Base-by-base conservation (phyloP, 345 rosid species). In the Salix arbutifolia region DNA sequence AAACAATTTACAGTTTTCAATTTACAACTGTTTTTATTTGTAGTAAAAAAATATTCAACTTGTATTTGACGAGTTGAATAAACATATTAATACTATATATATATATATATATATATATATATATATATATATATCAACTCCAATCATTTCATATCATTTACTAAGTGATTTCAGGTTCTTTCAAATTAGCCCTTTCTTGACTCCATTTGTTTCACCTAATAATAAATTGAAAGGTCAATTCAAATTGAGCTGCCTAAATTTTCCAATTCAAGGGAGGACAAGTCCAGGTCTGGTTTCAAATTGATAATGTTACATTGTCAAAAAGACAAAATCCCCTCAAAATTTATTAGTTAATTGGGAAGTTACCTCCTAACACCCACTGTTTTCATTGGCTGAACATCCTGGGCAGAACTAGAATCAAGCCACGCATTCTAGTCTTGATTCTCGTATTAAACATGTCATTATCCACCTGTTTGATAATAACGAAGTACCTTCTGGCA, bases 271-370 rank as follows among this genome's bases (percentile, higher is more conserved):
- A 40, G 8, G 9, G 6, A 17, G 18, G 9, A 12, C 2, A 30
- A 5, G 46, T 30, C 42, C 74, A 56, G 25, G 46, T 35, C 50
- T 77, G 53, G 69, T 16, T 42, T 79, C 58, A 80, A 53, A 35
- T 30, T 1, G 52, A 48, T 5, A 23, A 74, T 14, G 62, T 10
- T 12, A n/a, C 62, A 8, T 8, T 56, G 64, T 44, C 73, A 71
- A n/a, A 17, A 33, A 50, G 72, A 23, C 23, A 16, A 4, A 25
- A 71, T 44, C 19, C 10, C 26, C 16, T 2, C 18, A 0, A 35
- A 42, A 6, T 42, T 19, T 19, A 46, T 44, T 1, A 35, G 31
- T 33, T 35, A 35, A 38, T 10, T 42, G 19, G 46, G 40, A 16
- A 61, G 10, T 35, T 44, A 48, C 69, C 72, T 6, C 52, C 62